Base-by-base conservation (phyloP, 2,329 filamentous ascomycete species). In the Grosmannia clavigera region DNA sequence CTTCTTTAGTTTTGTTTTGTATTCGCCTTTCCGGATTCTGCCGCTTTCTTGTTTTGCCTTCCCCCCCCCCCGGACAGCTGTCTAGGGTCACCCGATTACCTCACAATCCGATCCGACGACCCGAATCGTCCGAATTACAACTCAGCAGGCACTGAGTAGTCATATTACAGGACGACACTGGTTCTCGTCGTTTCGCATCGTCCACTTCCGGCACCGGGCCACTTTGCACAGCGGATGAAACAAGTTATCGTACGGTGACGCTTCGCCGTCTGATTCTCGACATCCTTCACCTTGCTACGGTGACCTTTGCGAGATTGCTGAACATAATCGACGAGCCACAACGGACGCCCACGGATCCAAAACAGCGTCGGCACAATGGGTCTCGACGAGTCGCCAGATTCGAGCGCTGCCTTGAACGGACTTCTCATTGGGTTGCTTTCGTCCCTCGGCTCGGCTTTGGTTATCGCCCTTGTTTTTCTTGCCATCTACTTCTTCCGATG, bases 361-460 rank as follows among this genome's bases (percentile, higher is more conserved):
- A 16, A 5, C 27, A 29, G 33, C 27, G 19, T 31, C 51, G 29
- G 19, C 53, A 35, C 43, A 10, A 57, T 57, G 55, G 14, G 12
- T 14, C 53, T 53, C n/a, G 48, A 58, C 33, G 43, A 52, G 33
- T 33, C 33, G 33, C 46, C 58, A 38, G 62, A 66, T 56, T 56
- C 65, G 58, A 60, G 61, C 60, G 58, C 60, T 62, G 62, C 66
- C 61, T 71, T 84, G 65, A 84, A 82, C 65, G 92, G 92, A 72
- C 89, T 97, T 68, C 81, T 97, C 73, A 97, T 99, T 71, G 94
- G 92, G 66, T 85, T 99, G 70, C 80, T 96, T 63, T 96, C 92
- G 48, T 95, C 92, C 16, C 92, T 97, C 73, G 92, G 91, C 63
- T 95, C 92, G 48, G 92, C 92, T 53, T 83, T 89, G 38, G 78